Percentiles rank a stretch among this genome's conserved stretches.
Conservation (phyloP, 169 alveolate species). For the Plasmodium knowlesi region DNA sequence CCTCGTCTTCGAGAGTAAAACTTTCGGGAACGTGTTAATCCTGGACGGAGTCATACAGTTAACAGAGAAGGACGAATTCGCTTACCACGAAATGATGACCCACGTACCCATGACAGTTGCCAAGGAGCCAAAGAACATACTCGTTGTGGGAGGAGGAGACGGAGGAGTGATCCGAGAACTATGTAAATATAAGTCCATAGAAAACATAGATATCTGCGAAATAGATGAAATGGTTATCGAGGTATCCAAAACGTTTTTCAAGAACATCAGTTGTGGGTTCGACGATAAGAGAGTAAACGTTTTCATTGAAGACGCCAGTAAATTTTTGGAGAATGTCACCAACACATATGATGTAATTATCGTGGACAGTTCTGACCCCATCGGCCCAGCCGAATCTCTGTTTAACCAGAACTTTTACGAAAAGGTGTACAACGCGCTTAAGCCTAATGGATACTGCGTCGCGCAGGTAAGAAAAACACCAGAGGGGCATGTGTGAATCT, state of each 20-base stretch:
- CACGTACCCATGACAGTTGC: slow-evolving; percentile 82
- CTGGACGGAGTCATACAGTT: slow-evolving; percentile 86
- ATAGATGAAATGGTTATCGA: slow-evolving; percentile 86
- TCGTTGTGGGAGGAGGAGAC: slow-evolving; percentile 90
- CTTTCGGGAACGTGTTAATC: slow-evolving; percentile 79
- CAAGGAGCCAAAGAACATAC: slow-evolving; percentile 82
- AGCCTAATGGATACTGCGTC: slow-evolving; percentile 35
- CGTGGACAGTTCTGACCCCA: slow-evolving; percentile 85
- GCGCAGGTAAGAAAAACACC: slow-evolving; percentile 4
- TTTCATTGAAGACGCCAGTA: slow-evolving; percentile 73
- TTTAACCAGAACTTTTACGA: slow-evolving; percentile 81
- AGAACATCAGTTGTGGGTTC: slow-evolving; percentile 77
- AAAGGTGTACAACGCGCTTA: slow-evolving; percentile 65
- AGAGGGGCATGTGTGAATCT: neutral
- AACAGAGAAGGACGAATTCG: slow-evolving; percentile 80
- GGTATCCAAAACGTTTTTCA: slow-evolving; percentile 79
- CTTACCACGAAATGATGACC: slow-evolving; percentile 87
- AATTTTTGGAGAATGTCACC: slow-evolving; percentile 76
- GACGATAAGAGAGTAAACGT: slow-evolving; percentile 84
- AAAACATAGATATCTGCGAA: slow-evolving; percentile 83
- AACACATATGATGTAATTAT: slow-evolving; percentile 83
- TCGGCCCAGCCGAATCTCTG: slow-evolving; percentile 83
- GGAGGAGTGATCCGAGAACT: slow-evolving; percentile 85
- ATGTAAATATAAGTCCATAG: slow-evolving; percentile 78
- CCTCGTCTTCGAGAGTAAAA: slow-evolving; percentile 78